Percentiles rank a stretch among this genome's conserved stretches.
Evolutionary conservation across 352 stramenopile species (phyloP).

Genomic region (Pseudoperonospora humuli): DNA sequence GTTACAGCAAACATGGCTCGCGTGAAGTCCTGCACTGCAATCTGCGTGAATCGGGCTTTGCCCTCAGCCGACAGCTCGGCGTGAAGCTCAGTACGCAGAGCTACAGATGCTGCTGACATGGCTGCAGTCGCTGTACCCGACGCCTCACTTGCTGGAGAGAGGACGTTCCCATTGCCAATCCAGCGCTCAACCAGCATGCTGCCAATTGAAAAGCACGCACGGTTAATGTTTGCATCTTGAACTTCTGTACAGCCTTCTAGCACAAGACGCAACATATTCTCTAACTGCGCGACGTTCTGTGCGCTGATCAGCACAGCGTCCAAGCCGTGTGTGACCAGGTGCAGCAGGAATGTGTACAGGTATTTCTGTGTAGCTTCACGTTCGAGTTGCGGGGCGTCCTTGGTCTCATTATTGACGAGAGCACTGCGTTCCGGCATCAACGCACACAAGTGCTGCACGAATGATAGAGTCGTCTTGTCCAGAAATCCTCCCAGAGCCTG

Average conservation of each 20-base stretch:
- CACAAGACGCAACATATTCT: slow-evolving; percentile 59
- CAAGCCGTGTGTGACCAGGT: slow-evolving; percentile 64
- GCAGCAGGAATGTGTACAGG: slow-evolving; percentile 70
- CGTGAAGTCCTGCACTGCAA: slow-evolving; percentile 62
- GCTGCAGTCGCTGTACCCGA: slow-evolving; percentile 9
- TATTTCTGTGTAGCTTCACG: slow-evolving; percentile 75
- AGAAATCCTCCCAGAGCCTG: slow-evolving; percentile 55
- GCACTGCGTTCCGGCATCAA: slow-evolving; percentile 57
- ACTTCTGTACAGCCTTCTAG: slow-evolving; percentile 63
- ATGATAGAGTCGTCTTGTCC: slow-evolving; percentile 52
- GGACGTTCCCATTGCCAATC: slow-evolving; percentile 28
- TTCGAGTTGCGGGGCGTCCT: slow-evolving; percentile 69
- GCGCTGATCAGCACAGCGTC: slow-evolving; percentile 55
- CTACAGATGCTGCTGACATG: slow-evolving; percentile 18
- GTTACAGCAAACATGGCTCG: slow-evolving; percentile 62
- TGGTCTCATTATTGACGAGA: slow-evolving; percentile 41
- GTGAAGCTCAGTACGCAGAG: slow-evolving; percentile 21
- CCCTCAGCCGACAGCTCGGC: slow-evolving; percentile 25
- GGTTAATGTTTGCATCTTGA: slow-evolving; percentile 66
- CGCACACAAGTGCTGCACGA: slow-evolving; percentile 62
- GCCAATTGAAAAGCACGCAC: slow-evolving; percentile 63
- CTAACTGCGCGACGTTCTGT: slow-evolving; percentile 55
- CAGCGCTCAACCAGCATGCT: slow-evolving; percentile 62
- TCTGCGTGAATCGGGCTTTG: slow-evolving; percentile 44
- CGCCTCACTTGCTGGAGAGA: slow-evolving; percentile 20